Conservation (phyloP, 2,329 filamentous ascomycete genomes). For the Trichoderma koningiopsis region DNA sequence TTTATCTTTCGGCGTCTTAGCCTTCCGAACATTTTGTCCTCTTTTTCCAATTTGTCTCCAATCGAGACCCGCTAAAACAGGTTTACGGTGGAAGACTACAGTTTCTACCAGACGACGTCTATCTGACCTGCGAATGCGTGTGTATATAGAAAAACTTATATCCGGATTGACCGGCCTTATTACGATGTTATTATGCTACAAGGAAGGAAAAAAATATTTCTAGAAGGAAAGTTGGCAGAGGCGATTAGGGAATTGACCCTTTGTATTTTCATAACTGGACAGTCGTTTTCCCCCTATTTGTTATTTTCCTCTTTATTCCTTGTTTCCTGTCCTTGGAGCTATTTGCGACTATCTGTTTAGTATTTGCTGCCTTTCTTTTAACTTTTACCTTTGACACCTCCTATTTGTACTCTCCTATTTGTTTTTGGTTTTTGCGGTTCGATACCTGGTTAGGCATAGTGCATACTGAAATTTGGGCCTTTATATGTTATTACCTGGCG, state of each 20-base stretch:
- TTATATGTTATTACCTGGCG: neutral
- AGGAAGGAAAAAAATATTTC: constrained; percentile 16
- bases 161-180: constrained; percentile 15
- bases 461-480: neutral
- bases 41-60: neutral
- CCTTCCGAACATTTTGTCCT: neutral
- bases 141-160: constrained; percentile 20
- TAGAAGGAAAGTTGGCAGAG: constrained; percentile 17
- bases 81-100: constrained; percentile 9
- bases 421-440: constrained; percentile 9
- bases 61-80: neutral
- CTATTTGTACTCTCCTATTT: neutral
- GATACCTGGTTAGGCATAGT: constrained; percentile 24
- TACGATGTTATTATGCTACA: constrained; percentile 20
- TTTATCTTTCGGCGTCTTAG: neutral
- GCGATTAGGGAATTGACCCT: constrained; percentile 1
- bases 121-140: constrained; percentile 4
- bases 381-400: neutral
- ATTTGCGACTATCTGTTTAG: neutral
- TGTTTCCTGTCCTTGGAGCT: neutral
- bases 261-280: constrained; percentile 15
- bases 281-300: neutral
- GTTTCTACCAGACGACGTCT: constrained; percentile 4
- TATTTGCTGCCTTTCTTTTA: neutral
- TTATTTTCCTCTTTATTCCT: neutral